Conservation (phyloP, 257 asterid genomes). For the Solanum gandarillasii region DNA sequence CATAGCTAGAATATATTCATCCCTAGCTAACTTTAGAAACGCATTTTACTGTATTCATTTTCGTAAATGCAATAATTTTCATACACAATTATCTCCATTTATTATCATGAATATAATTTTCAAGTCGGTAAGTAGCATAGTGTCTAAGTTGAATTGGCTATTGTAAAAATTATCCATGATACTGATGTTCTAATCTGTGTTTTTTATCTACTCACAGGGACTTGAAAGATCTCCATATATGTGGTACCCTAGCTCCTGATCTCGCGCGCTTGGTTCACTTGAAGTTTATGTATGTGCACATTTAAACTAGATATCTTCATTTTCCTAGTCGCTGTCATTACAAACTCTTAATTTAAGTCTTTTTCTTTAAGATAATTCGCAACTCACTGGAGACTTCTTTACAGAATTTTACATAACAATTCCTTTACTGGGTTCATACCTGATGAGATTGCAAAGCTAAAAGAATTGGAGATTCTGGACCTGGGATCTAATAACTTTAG, state of each 20-base stretch:
- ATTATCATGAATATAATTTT: neutral
- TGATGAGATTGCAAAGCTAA: constrained; percentile 40
- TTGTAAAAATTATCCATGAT: neutral
- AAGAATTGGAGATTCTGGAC: constrained; percentile 64
- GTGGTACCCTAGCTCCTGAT: constrained; percentile 64
- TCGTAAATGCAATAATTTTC: neutral
- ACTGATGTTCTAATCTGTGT: neutral
- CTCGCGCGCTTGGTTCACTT: constrained; percentile 43
- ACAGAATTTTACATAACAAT: constrained; percentile 74
- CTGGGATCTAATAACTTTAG: constrained; percentile 70
- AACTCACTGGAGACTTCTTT: neutral
- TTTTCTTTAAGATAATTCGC: neutral
- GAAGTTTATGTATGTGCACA: constrained; percentile 48
- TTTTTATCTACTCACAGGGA: constrained; percentile 31
- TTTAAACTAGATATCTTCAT: neutral
- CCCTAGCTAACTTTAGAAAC: neutral
- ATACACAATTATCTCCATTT: neutral
- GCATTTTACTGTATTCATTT: neutral
- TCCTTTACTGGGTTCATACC: constrained; percentile 77
- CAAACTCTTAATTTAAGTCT: neutral
- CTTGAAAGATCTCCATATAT: constrained; percentile 55
- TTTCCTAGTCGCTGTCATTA: neutral
- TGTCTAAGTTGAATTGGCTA: neutral
- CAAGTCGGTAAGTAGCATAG: neutral
- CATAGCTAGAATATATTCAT: neutral